A percentile compares a stretch with the other conserved stretches of the same genome.
Evolutionary conservation across 1,284 basidiomycete species (phyloP).

Genomic region (Cryptococcus wingfieldii): DNA sequence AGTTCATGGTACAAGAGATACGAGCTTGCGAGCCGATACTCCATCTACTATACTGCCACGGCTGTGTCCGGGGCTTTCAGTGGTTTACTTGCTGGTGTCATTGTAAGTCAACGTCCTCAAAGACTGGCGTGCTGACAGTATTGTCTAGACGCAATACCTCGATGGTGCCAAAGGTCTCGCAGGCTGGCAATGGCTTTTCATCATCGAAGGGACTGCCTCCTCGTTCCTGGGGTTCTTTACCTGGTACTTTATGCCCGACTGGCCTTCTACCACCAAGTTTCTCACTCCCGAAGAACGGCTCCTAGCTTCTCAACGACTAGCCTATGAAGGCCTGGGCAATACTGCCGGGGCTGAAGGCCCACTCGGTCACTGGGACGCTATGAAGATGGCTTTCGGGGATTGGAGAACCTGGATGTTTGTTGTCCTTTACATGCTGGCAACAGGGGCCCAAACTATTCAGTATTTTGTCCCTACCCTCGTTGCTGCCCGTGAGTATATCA

Average conservation of each 20-base stretch:
- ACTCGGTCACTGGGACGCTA: constrained; percentile 43
- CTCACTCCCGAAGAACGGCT: constrained; percentile 48
- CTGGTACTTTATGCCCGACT: constrained; percentile 45
- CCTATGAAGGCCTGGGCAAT: constrained; percentile 46
- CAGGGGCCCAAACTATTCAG: constrained; percentile 51
- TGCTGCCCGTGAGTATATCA: constrained; percentile 22
- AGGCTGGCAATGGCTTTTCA: constrained; percentile 49
- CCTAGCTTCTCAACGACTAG: constrained; percentile 49
- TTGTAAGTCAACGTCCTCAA: constrained; percentile 16
- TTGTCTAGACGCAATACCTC: constrained; percentile 34
- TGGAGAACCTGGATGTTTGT: constrained; percentile 44
- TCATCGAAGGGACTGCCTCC: constrained; percentile 43
- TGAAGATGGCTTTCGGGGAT: constrained; percentile 42
- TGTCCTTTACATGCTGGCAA: constrained; percentile 47
- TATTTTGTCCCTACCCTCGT: constrained; percentile 52
- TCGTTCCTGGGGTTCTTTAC: constrained; percentile 33
- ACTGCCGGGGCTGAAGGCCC: constrained; percentile 32
- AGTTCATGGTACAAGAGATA: constrained; percentile 39
- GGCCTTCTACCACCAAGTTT: constrained; percentile 49
- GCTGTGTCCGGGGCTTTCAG: constrained; percentile 48
- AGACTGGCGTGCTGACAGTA: background rate
- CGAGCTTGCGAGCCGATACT: constrained; percentile 39
- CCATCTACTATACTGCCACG: constrained; percentile 48
- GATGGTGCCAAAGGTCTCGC: constrained; percentile 40
- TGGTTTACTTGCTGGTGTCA: constrained; percentile 49